Base-by-base conservation (phyloP, 257 asterid genomes). In the Nemophila menziesii region DNA sequence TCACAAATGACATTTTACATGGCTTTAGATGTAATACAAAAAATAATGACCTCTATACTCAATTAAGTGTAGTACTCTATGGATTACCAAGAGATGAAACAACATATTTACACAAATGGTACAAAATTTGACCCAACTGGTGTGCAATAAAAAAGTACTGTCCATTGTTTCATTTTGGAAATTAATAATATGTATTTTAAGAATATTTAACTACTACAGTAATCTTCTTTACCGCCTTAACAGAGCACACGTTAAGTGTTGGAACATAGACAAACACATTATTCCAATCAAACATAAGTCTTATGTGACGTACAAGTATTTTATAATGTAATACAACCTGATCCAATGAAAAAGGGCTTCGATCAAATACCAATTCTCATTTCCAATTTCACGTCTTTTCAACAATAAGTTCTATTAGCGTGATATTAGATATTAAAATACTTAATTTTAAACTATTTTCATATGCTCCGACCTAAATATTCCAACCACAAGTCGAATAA, bases 1-100 rank as follows among this genome's bases (percentile, higher is more conserved):
- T 40, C 15, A 17, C 57, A 11, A 41, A 52, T 29, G 12, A 29
- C 8, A 29, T 29, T 29, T 29, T 7, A 29, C 36, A 29, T 29
- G 5, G 36, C 36, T 7, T 29, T 29, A 29, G 36, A 29, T 13
- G 9, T 29, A 2, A 5, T 29, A 29, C 3, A 2, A 29, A n/a
- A n/a, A 29, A 7, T 29, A 7, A 29, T 13, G 7, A 29, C 3
- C 36, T n/a, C n/a, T 29, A 29, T 7, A 29, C 8, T 29, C 12
- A 29, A 29, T 29, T 2, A 29, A 29, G 36, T 3, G 7, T 29
- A 29, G 12, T 29, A 2, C 36, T 29, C 3, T 29, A 7, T 29
- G 8, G 3, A 29, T 7, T 7, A 29, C 3, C 36, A 29, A 29
- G 7, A 29, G 36, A 29, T 5, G 12, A 29, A 29, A 29, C 7